Percentiles rank a stretch among this genome's conserved stretches.
phyloP scores from a whole-genome alignment of 306 rosid species.

The Quercus dentata region DNA sequence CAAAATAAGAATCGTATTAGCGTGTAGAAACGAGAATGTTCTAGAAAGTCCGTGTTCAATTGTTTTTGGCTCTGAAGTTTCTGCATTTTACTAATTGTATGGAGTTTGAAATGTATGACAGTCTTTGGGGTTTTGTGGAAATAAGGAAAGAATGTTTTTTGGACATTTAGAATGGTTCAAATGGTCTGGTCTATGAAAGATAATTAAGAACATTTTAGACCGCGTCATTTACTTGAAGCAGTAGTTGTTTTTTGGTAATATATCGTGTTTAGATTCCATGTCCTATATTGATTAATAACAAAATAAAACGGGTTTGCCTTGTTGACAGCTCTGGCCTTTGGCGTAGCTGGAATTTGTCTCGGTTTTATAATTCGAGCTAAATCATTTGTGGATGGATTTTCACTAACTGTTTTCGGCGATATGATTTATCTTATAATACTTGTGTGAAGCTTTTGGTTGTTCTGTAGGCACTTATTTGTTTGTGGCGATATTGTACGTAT shows the following conservation, averaged over 20 bases:
- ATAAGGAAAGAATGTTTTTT: neutral
- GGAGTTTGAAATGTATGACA: neutral
- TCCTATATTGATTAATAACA: slow-evolving; percentile 10
- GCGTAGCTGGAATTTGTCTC: slow-evolving; percentile 32
- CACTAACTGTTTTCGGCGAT: slow-evolving; percentile 7
- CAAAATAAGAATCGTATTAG: neutral
- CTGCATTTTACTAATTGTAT: neutral
- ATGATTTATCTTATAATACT: slow-evolving; percentile 21
- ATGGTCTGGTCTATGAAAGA: neutral
- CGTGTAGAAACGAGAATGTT: neutral
- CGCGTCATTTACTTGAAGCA: slow-evolving; percentile 6
- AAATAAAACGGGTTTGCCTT: slow-evolving; percentile 16
- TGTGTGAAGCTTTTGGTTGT: slow-evolving; percentile 15
- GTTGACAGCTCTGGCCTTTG: slow-evolving; percentile 20
- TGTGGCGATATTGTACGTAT: slow-evolving; percentile 11
- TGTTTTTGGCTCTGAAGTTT: neutral
- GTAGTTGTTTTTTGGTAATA: neutral
- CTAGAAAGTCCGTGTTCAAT: neutral
- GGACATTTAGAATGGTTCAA: neutral
- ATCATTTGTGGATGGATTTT: slow-evolving; percentile 11
- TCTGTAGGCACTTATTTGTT: slow-evolving; percentile 24
- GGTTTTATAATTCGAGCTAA: slow-evolving; percentile 11
- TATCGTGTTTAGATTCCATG: slow-evolving; percentile 13
- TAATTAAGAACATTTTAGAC: neutral
- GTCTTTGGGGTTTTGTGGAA: neutral